phyloP scores from a whole-genome alignment of 1,139 yeast species.

The Saccharomyces hybrid region DNA sequence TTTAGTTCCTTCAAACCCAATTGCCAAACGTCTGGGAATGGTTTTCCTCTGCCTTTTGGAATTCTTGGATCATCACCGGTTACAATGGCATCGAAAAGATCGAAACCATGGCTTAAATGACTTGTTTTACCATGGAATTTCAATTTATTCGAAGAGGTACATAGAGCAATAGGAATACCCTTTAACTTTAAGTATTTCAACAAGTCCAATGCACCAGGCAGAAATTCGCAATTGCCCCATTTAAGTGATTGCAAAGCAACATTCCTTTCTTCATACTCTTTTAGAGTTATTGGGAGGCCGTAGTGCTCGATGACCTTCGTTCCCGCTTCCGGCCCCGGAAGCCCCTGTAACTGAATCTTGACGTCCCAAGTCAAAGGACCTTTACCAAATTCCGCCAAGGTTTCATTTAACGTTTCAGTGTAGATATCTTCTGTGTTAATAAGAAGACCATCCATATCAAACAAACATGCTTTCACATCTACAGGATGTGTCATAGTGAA shows the following conservation, averaged over 20 bases:
- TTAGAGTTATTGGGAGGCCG: slow-evolving; percentile 56
- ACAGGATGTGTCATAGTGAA: slow-evolving; percentile 22
- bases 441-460: slow-evolving; percentile 93
- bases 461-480: slow-evolving; percentile 70
- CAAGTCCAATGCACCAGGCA: slow-evolving; percentile 81
- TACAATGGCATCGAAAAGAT: slow-evolving; percentile 59
- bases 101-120: slow-evolving; percentile 55
- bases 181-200: slow-evolving; percentile 42
- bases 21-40: slow-evolving; percentile 87
- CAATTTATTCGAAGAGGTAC: slow-evolving; percentile 68
- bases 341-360: slow-evolving; percentile 78
- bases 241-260: slow-evolving; percentile 45
- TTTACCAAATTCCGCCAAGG: slow-evolving; percentile 59
- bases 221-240: slow-evolving; percentile 58
- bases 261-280: slow-evolving; percentile 48
- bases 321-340: slow-evolving; percentile 75
- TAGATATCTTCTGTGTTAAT: slow-evolving; percentile 87
- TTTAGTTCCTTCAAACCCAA: slow-evolving; percentile 69
- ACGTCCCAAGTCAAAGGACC: slow-evolving; percentile 86
- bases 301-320: slow-evolving; percentile 58
- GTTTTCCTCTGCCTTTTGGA: slow-evolving; percentile 82
- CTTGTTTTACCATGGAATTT: slow-evolving; percentile 62
- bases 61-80: slow-evolving; percentile 85
- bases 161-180: slow-evolving; percentile 74
- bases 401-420: slow-evolving; percentile 62